Evolutionary conservation across 108 stramenopile species (phyloP).

Genomic region (Cyclostephanos invisitatus): DNA sequence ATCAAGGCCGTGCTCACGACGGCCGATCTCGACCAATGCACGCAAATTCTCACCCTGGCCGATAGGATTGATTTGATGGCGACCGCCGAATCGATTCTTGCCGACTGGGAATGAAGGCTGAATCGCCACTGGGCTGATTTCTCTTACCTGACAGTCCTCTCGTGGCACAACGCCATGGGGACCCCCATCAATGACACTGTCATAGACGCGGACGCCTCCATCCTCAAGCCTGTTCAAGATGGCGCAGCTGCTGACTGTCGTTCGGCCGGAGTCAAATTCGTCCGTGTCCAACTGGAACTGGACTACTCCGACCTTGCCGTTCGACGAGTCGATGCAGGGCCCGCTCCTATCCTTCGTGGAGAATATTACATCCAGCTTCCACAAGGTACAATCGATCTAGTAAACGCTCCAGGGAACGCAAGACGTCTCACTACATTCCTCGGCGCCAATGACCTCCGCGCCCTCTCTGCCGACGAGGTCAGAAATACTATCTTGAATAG

Average conservation of each 20-base stretch:
- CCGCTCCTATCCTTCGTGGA: background rate
- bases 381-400: background rate
- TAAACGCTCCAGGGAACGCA: background rate
- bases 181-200: background rate
- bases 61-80: background rate
- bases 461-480: slow-evolving; percentile 1
- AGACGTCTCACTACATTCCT: slow-evolving; percentile 3
- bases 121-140: background rate
- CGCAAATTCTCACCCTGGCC: background rate
- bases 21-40: background rate
- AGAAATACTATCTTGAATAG: background rate
- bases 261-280: background rate
- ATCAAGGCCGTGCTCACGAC: background rate
- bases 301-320: background rate
- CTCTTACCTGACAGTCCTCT: background rate
- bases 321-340: background rate
- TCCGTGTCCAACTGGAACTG: background rate
- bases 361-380: slow-evolving; percentile 4
- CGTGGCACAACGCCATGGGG: background rate
- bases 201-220: background rate
- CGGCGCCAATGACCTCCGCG: slow-evolving; percentile 10
- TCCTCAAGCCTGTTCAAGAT: background rate
- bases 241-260: background rate
- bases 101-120: background rate
- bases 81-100: background rate